Base-by-base conservation (phyloP, 306 rosid genomes). In the Vigna mungo region DNA sequence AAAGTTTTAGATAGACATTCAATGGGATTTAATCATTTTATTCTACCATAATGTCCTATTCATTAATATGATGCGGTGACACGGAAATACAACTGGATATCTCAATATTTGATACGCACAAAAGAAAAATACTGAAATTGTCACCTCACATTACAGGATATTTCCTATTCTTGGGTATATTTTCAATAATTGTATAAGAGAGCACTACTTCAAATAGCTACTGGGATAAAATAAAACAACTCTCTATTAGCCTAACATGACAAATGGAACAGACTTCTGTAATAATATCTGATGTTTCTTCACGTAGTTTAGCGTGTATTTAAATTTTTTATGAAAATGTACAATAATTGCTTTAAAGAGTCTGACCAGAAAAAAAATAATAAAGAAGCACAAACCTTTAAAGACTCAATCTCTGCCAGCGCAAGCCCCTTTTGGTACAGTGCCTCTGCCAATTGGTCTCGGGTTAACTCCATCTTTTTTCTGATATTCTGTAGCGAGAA, bases 341-440 rank as follows among this genome's bases (percentile, higher is more conserved):
- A 20, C 17, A 54, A 34, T n/a, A 61, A 39, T 47, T 58, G 44
- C 52, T 32, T 55, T 43, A n/a, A 12, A 55, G 52, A 85, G 59
- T 21, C 51, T 47, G 30, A 74, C 61, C 53, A 52, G 15, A 70
- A 78, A 78, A 78, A 25, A 78, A 72, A 44, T 10, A 77, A 63
- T 51, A 44, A 75, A 85, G 15, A 44, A 53, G 56, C 46, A 67
- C 89, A 52, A 76, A 95, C 98, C 97, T 87, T 79, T 64, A 89
- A 71, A 78, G 96, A 84, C 81, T 92, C 92, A 9, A 87, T 85
- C 65, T 87, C 96, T 16, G 90, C 92, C 68, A 95, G 78, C 4
- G 91, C 98, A 58, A 95, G 87, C 63, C 98, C 98, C 86, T 89
- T 95, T 80, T 92, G 97, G 79, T 90, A 95, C 48, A 95, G 83